Evolutionary conservation across 345 rosid genomes (phyloP), one percentile per base, ranked within the genome.

Genomic region (Excoecaria agallocha): DNA sequence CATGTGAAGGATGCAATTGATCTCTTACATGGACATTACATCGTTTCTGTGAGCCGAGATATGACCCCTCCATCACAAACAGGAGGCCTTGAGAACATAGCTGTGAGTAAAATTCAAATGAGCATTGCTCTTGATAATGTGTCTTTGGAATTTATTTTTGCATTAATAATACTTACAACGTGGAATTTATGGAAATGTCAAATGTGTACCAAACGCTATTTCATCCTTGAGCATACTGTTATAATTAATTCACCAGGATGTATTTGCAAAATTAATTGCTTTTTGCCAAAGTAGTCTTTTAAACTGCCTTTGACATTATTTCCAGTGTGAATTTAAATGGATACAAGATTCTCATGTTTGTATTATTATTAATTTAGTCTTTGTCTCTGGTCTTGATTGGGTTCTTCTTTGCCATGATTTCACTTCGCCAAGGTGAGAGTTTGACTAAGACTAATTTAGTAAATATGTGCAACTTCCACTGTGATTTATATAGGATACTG

Each of bases 351-450:
- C 52, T 55, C n/a, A 41, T 11, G 8, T 49, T 50, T 39, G 24
- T 45, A 25, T 68, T 30, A 30, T 30, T 30, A 30, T 30, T 30
- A 30, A 2, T 24, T 57, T 41, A 25, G 25, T 50, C 1, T 68
- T 76, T 88, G 43, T 74, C 82, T 2, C 73, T 93, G 84, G 84
- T 93, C 75, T 69, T 88, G 83, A 76, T 73, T 37, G 91, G 97
- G 62, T 78, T 93, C 69, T 82, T 82, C 82, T 86, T 95, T 35
- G 81, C 98, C 39, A 45, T 70, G 71, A 68, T 82, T 74, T 94
- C 99, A 68, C 82, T 90, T 56, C 82, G 85, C 73, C 90, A 82
- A 86, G 98, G 99, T 93, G 76, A 84, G 89, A 30, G 30, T 30
- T n/a, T 12, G 3, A 17, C 62, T 66, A 1, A 13, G 12, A 19